Evolutionary conservation across 805 yeast genomes (phyloP).

Genomic region (Metschnikowia rubicola): DNA sequence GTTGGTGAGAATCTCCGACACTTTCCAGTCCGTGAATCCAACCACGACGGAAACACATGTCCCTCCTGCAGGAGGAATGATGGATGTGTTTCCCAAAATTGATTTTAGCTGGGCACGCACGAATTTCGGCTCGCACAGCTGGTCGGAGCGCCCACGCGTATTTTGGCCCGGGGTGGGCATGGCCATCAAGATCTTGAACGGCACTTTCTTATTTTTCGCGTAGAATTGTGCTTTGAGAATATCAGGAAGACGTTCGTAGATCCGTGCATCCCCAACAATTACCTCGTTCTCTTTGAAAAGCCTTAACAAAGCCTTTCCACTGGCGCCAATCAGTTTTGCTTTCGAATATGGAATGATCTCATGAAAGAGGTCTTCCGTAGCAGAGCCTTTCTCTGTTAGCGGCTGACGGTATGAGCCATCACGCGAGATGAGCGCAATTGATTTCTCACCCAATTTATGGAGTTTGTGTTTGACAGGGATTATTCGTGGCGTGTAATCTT

Average conservation of each 20-base stretch:
- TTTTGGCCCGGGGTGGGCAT: constrained; percentile 33
- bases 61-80: constrained; percentile 58
- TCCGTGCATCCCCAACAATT: constrained; percentile 65
- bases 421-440: constrained; percentile 63
- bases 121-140: constrained; percentile 61
- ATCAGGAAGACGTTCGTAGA: constrained; percentile 56
- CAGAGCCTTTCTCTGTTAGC: constrained; percentile 45
- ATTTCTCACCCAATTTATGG: constrained; percentile 45
- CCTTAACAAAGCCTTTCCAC: constrained; percentile 44
- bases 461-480: constrained; percentile 55
- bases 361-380: constrained; percentile 59
- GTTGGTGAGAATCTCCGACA: constrained; percentile 46
- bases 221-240: constrained; percentile 60
- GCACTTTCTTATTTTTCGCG: constrained; percentile 61
- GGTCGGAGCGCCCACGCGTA: constrained; percentile 46
- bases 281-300: constrained; percentile 61
- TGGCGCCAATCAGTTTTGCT: constrained; percentile 44
- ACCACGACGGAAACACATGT: constrained; percentile 56
- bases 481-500: constrained; percentile 55
- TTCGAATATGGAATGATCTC: constrained; percentile 60
- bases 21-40: constrained; percentile 51
- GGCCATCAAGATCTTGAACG: constrained; percentile 64
- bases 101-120: constrained; percentile 62
- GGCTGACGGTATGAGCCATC: constrained; percentile 65
- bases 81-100: constrained; percentile 59